Conservation (phyloP, 768 basidiomycete genomes). For the Naganishia friedmannii region DNA sequence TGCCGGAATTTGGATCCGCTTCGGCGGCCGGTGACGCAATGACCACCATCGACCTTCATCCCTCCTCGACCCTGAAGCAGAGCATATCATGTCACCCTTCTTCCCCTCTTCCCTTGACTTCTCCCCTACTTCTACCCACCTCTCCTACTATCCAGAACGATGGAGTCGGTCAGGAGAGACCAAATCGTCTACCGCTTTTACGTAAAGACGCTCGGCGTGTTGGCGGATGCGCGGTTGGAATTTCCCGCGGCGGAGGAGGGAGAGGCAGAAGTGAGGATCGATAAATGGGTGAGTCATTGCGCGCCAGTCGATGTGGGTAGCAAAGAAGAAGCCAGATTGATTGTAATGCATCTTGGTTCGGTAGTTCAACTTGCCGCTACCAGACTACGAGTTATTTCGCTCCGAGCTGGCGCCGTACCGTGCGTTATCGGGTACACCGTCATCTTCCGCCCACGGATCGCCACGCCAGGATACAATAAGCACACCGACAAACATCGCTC, state of each 20-base stretch:
- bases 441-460: conserved; percentile 31
- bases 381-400: conserved; percentile 46
- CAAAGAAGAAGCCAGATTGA: neutral
- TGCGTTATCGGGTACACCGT: conserved; percentile 36
- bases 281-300: conserved; percentile 46
- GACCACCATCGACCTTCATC: too few relatives aligned
- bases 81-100: too few relatives aligned
- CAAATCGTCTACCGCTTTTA: conserved; percentile 48
- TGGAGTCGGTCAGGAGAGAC: conserved; percentile 32
- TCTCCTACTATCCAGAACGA: neutral
- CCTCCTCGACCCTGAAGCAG: too few relatives aligned
- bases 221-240: conserved; percentile 43
- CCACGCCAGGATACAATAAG: neutral
- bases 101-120: too few relatives aligned
- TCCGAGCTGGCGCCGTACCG: conserved; percentile 44
- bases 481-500: conserved; percentile 14
- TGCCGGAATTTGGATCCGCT: too few relatives aligned
- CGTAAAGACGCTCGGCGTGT: conserved; percentile 47
- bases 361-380: conserved; percentile 47
- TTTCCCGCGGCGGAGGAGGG: neutral
- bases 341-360: too few relatives aligned
- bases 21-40: too few relatives aligned
- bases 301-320: too few relatives aligned
- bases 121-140: neutral
- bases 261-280: conserved; percentile 38